Conservation (phyloP, 2,329 filamentous ascomycete species). For the Fusarium veterinarium region DNA sequence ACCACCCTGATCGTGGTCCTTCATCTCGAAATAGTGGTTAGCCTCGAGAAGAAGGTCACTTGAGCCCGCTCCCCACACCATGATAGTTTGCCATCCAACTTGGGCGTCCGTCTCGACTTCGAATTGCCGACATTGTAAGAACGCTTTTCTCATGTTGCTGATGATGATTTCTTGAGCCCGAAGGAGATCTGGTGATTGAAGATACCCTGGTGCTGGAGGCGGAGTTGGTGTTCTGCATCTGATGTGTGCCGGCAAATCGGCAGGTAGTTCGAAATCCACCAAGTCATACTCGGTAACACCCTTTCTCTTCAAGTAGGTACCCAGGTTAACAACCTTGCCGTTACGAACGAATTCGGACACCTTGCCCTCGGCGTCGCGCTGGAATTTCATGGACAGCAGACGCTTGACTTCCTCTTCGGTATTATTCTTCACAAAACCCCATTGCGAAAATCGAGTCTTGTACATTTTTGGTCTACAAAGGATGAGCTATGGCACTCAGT, state of each 20-base stretch:
- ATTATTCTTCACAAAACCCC: constrained; percentile 67
- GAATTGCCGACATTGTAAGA: constrained; percentile 57
- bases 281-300: constrained; percentile 65
- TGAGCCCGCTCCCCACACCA: constrained; percentile 58
- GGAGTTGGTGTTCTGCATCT: constrained; percentile 59
- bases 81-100: constrained; percentile 55
- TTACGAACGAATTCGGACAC: constrained; percentile 65
- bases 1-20: constrained; percentile 55
- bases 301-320: constrained; percentile 64
- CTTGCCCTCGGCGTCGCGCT: constrained; percentile 64
- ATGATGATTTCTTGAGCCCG: constrained; percentile 58
- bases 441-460: constrained; percentile 66
- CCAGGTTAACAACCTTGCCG: constrained; percentile 62
- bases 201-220: constrained; percentile 55
- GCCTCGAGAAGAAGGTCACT: constrained; percentile 58
- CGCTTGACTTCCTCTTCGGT: constrained; percentile 65
- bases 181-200: constrained; percentile 57
- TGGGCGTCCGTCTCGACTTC: constrained; percentile 53
- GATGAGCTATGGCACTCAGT: constrained; percentile 19
- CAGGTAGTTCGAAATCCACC: constrained; percentile 57
- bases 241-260: constrained; percentile 57
- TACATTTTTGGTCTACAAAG: constrained; percentile 63
- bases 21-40: constrained; percentile 56
- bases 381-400: constrained; percentile 63
- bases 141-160: constrained; percentile 58